Evolutionary conservation across 1,139 yeast genomes (phyloP).

Genomic region (Suhomyces panamericanus): DNA sequence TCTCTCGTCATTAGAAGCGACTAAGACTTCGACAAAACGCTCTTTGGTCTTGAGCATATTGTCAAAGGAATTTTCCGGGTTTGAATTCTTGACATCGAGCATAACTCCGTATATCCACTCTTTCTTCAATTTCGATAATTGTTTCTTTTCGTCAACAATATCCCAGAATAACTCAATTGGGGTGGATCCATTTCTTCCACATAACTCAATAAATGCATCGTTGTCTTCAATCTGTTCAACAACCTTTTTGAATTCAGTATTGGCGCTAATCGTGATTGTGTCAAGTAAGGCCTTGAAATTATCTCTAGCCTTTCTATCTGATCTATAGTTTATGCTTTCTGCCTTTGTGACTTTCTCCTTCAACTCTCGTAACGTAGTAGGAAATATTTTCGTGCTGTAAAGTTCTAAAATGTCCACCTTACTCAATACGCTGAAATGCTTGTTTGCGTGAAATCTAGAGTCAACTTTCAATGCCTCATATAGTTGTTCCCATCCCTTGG

Average conservation of each 20-base stretch:
- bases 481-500: slow-evolving; percentile 48
- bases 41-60: slow-evolving; percentile 21
- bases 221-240: slow-evolving; percentile 55
- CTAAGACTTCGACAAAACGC: slow-evolving; percentile 22
- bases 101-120: slow-evolving; percentile 59
- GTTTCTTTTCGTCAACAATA: slow-evolving; percentile 60
- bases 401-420: slow-evolving; percentile 61
- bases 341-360: slow-evolving; percentile 35
- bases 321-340: slow-evolving; percentile 44
- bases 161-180: slow-evolving; percentile 83
- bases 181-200: slow-evolving; percentile 80
- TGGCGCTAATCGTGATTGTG: slow-evolving; percentile 48
- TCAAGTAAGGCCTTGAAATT: slow-evolving; percentile 51
- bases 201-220: slow-evolving; percentile 55
- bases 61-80: slow-evolving; percentile 19
- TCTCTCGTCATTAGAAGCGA: slow-evolving; percentile 29
- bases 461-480: slow-evolving; percentile 43
- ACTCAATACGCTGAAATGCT: slow-evolving; percentile 52
- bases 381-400: slow-evolving; percentile 51
- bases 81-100: slow-evolving; percentile 28
- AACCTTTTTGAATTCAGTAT: slow-evolving; percentile 61
- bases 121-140: slow-evolving; percentile 55
- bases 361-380: slow-evolving; percentile 37
- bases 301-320: slow-evolving; percentile 67
- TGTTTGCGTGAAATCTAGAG: slow-evolving; percentile 57